phyloP scores from a whole-genome alignment of 495 filamentous ascomycete species.

The Bryoglossum gracile region DNA sequence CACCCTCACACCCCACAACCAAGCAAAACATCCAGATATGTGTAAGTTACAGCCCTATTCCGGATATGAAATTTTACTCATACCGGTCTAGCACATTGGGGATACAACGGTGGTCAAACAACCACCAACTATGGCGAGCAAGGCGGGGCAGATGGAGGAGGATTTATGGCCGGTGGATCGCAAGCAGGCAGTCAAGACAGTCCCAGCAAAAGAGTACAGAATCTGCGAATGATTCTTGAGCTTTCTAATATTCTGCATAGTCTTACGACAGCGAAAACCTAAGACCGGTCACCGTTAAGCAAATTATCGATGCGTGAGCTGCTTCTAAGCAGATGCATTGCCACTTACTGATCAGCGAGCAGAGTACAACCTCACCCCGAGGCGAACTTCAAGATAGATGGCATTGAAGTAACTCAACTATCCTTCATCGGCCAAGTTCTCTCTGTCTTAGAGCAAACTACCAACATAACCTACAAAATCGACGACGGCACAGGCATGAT shows the following conservation, averaged over 20 bases:
- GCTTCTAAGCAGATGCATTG: neutral
- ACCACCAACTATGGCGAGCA: slow-evolving; percentile 24
- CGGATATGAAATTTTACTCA: neutral
- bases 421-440: slow-evolving; percentile 87
- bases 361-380: slow-evolving; percentile 60
- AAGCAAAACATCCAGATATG: too few relatives aligned
- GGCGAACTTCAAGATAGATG: slow-evolving; percentile 72
- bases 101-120: slow-evolving; percentile 20
- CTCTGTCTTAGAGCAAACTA: slow-evolving; percentile 75
- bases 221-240: neutral
- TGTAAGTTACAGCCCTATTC: slow-evolving; percentile 5
- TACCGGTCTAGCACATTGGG: slow-evolving; percentile 13
- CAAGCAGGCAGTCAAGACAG: slow-evolving; percentile 43
- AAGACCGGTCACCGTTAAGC: slow-evolving; percentile 89
- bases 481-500: slow-evolving; percentile 92
- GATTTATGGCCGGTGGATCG: slow-evolving; percentile 45
- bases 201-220: slow-evolving; percentile 27
- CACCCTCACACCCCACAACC: too few relatives aligned
- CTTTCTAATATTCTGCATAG: slow-evolving; percentile 8
- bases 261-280: slow-evolving; percentile 56
- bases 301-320: slow-evolving; percentile 64
- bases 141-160: slow-evolving; percentile 60
- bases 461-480: slow-evolving; percentile 84
- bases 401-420: slow-evolving; percentile 54
- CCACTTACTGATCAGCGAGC: neutral